Conservation (phyloP, 2,329 filamentous ascomycete genomes). For the Aspergillus fumigatiaffinis region DNA sequence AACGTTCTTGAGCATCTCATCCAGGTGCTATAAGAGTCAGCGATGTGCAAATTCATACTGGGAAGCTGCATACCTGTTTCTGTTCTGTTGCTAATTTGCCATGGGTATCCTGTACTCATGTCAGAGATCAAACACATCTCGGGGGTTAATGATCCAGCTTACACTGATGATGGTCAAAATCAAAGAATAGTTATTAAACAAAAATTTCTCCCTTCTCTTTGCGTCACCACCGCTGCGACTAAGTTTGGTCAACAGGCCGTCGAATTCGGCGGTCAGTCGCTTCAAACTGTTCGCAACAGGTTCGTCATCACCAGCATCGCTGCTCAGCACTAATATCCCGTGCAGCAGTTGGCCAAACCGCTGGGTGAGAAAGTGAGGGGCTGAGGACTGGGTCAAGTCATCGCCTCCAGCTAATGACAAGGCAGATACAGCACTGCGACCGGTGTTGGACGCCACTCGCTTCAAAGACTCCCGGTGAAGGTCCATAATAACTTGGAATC, state of each 20-base stretch:
- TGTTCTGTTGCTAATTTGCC: slow-evolving; percentile 61
- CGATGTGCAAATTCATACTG: background rate
- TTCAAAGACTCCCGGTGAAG: slow-evolving; percentile 85
- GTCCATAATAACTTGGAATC: slow-evolving; percentile 92
- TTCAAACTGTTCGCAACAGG: slow-evolving; percentile 78
- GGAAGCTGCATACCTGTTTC: slow-evolving; percentile 45
- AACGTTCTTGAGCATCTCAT: slow-evolving; percentile 36
- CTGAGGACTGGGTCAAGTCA: slow-evolving; percentile 45
- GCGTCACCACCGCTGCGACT: slow-evolving; percentile 72
- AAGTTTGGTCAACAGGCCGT: slow-evolving; percentile 74
- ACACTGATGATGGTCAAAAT: slow-evolving; percentile 87
- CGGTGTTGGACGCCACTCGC: slow-evolving; percentile 47
- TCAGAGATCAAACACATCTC: slow-evolving; percentile 6
- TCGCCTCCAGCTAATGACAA: slow-evolving; percentile 50
- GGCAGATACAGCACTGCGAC: slow-evolving; percentile 50
- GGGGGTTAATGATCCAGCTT: slow-evolving; percentile 16
- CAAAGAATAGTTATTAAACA: slow-evolving; percentile 95
- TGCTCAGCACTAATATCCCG: slow-evolving; percentile 75
- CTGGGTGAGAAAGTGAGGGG: slow-evolving; percentile 88
- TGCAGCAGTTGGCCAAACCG: slow-evolving; percentile 92
- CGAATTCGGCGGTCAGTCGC: slow-evolving; percentile 74
- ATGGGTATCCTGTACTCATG: slow-evolving; percentile 38
- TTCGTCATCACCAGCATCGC: slow-evolving; percentile 91
- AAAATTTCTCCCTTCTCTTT: slow-evolving; percentile 77
- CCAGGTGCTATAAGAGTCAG: slow-evolving; percentile 35